Conservation (phyloP, 345 rosid genomes). For the Noccaea bulbosa region DNA sequence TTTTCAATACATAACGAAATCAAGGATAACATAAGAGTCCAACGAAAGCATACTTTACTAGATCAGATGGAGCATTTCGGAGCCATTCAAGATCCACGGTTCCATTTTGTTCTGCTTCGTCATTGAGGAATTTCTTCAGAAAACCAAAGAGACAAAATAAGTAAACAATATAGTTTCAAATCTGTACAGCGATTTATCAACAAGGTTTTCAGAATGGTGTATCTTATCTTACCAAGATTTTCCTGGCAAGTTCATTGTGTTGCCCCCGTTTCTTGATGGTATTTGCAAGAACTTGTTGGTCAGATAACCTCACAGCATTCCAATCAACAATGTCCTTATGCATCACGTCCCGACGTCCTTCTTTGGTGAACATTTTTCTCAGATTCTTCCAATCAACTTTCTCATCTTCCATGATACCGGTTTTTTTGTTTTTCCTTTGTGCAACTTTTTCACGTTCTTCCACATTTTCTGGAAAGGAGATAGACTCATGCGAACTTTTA, state of each 20-base stretch:
- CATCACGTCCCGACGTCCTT: slow-evolving; percentile 36
- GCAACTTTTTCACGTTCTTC: slow-evolving; percentile 1
- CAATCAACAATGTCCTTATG: slow-evolving; percentile 65
- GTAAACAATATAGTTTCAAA: not conserved
- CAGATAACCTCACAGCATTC: slow-evolving; percentile 57
- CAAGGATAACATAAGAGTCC: not conserved
- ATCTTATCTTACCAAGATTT: slow-evolving; percentile 51
- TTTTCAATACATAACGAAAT: not conserved
- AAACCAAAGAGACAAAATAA: not conserved
- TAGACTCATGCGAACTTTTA: not conserved
- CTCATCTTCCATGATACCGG: slow-evolving; percentile 14
- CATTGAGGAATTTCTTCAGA: slow-evolving; percentile 55
- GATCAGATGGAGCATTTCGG: slow-evolving; percentile 56
- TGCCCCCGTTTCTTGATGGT: slow-evolving; percentile 62
- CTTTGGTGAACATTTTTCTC: slow-evolving; percentile 44
- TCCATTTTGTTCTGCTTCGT: slow-evolving; percentile 46
- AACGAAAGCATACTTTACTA: slow-evolving; percentile 54
- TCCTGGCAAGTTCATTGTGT: slow-evolving; percentile 41
- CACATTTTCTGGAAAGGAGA: not conserved
- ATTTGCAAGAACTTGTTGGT: slow-evolving; percentile 33
- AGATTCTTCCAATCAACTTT: slow-evolving; percentile 53
- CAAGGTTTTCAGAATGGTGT: not conserved
- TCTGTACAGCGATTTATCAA: not conserved
- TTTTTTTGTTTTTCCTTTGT: slow-evolving; percentile 34
- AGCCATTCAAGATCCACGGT: slow-evolving; percentile 79